Evolutionary conservation across 2,329 filamentous ascomycete species (phyloP).

Genomic region (Corinectria fuckeliana): DNA sequence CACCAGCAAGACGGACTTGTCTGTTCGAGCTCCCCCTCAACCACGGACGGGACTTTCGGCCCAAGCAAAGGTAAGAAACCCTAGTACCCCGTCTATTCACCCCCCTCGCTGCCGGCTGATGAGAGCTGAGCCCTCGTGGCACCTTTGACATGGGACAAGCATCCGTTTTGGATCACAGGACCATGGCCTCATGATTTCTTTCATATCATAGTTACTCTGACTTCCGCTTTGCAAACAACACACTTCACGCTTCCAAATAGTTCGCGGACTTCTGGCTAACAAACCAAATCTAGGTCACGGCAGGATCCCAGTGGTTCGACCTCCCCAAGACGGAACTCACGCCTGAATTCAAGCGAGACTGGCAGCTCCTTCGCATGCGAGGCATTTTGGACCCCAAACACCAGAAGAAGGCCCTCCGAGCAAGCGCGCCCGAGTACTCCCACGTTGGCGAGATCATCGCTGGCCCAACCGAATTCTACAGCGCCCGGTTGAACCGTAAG

Average conservation of each 20-base stretch:
- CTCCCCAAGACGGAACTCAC: constrained; percentile 85
- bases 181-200: constrained; percentile 66
- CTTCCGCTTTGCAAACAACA: constrained; percentile 25
- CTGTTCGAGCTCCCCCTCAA: constrained; percentile 35
- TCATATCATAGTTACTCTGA: constrained; percentile 79
- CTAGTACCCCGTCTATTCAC: neutral
- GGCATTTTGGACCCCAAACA: constrained; percentile 89
- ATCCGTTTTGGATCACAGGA: constrained; percentile 52
- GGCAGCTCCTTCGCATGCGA: constrained; percentile 89
- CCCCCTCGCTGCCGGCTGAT: constrained; percentile 42
- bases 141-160: constrained; percentile 47
- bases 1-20: constrained; percentile 31
- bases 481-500: constrained; percentile 80
- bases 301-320: constrained; percentile 86
- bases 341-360: constrained; percentile 83
- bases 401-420: constrained; percentile 87
- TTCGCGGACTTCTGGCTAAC: constrained; percentile 14
- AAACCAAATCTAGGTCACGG: constrained; percentile 55
- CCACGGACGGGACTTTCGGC: constrained; percentile 27
- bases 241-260: neutral
- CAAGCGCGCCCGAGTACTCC: constrained; percentile 74
- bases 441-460: constrained; percentile 89
- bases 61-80: constrained; percentile 40
- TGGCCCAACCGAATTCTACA: constrained; percentile 88
- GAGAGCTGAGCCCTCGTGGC: constrained; percentile 47